Conservation (phyloP, 176 grass and related monocot species). For the Sorghum bicolor region DNA sequence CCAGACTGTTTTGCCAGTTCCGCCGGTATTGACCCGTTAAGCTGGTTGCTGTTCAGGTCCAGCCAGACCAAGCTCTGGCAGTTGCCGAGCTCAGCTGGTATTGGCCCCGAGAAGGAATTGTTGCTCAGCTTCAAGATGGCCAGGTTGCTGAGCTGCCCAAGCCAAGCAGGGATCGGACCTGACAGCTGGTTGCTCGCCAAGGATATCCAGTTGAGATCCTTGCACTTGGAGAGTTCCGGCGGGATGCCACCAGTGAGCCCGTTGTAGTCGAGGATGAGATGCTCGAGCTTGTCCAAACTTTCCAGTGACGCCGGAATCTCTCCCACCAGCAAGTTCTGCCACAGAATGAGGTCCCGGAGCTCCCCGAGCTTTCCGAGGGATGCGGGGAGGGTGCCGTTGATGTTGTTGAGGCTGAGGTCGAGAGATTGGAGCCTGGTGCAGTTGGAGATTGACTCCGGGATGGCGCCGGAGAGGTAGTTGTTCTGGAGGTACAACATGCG, state of each 20-base stretch:
- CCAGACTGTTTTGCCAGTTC: conserved; percentile 70
- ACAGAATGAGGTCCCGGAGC: conserved; percentile 87
- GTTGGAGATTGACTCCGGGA: conserved; percentile 73
- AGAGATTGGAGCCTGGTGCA: conserved; percentile 79
- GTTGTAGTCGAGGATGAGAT: conserved; percentile 96
- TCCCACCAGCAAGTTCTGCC: conserved; percentile 86
- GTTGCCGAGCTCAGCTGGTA: conserved; percentile 79
- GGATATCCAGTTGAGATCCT: conserved; percentile 89
- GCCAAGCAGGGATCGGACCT: conserved; percentile 70
- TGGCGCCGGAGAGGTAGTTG: conserved; percentile 70
- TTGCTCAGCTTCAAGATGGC: conserved; percentile 88
- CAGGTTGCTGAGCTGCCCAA: conserved; percentile 69
- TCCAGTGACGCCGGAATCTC: conserved; percentile 75
- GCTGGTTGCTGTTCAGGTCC: conserved; percentile 80
- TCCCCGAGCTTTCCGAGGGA: conserved; percentile 53
- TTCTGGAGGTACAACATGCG: conserved; percentile 93
- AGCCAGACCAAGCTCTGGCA: conserved; percentile 94
- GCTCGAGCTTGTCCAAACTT: conserved; percentile 53
- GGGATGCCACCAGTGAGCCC: conserved; percentile 71
- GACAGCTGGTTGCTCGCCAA: conserved; percentile 79
- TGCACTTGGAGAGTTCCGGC: conserved; percentile 58
- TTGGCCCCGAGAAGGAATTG: conserved; percentile 76
- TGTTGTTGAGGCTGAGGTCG: conserved; percentile 88
- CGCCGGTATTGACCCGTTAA: conserved; percentile 75
- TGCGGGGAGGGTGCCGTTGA: conserved; percentile 63